These are phyloP conservation scores for Eutrema japonicum DNA, from an alignment of 345 rosid genomes.

Conservation along the genomic window DNA sequence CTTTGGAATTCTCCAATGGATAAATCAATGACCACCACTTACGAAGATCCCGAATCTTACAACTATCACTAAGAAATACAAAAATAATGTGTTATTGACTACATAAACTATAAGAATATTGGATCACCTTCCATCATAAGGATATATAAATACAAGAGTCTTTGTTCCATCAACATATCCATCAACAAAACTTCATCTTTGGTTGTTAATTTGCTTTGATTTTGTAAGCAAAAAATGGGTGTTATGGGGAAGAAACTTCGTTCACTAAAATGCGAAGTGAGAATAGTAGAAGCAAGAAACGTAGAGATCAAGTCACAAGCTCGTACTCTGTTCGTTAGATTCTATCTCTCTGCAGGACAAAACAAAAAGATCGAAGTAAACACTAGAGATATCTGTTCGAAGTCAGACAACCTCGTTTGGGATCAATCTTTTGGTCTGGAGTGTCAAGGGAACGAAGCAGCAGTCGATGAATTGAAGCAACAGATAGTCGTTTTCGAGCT, in stretches of 20 bases:
- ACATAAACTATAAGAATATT: slow-evolving; percentile 17
- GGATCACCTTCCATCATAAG: slow-evolving; percentile 8
- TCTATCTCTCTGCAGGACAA: slow-evolving; percentile 61
- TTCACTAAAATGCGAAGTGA: slow-evolving; percentile 61
- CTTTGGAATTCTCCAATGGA: slow-evolving; percentile 31
- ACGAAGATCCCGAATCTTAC: slow-evolving; percentile 31
- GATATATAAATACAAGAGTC: slow-evolving; percentile 36
- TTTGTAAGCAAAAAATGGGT: slow-evolving; percentile 46
- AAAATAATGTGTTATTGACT: slow-evolving; percentile 10
- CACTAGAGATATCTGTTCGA: slow-evolving; percentile 53
- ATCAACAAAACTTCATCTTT: slow-evolving; percentile 32
- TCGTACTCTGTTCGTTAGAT: slow-evolving; percentile 62
- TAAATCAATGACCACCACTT: slow-evolving; percentile 39
- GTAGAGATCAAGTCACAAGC: slow-evolving; percentile 48
- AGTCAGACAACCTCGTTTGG: slow-evolving; percentile 50
- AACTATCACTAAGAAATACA: slow-evolving; percentile 28
- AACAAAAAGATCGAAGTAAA: slow-evolving; percentile 59
- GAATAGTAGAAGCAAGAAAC: slow-evolving; percentile 72
- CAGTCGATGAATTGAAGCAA: slow-evolving; percentile 52
- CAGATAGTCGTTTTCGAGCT: slow-evolving; percentile 65
- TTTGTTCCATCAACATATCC: slow-evolving; percentile 29
- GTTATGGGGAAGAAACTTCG: slow-evolving; percentile 26
- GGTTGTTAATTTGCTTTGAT: background rate
- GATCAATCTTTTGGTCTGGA: slow-evolving; percentile 64
- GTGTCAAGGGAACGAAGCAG: slow-evolving; percentile 60